A percentile compares a stretch with the other conserved stretches of the same genome.
These are phyloP conservation scores for Moricandia arvensis DNA, from an alignment of 345 rosid species.

Conservation along the genomic window DNA sequence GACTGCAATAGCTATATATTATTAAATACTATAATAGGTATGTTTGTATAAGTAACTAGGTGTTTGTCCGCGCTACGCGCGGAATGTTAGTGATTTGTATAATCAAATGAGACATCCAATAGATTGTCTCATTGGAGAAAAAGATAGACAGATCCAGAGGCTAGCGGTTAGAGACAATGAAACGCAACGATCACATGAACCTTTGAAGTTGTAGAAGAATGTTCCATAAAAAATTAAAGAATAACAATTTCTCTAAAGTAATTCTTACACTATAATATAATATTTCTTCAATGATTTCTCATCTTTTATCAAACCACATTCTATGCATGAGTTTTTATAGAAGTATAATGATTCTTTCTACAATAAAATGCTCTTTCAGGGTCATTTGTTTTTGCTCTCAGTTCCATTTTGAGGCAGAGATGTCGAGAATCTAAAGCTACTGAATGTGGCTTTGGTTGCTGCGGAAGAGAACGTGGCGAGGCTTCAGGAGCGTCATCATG, in stretches of 20 bases:
- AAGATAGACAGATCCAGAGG: conserved; percentile 90
- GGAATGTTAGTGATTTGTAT: too few species aligned
- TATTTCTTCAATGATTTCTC: background rate
- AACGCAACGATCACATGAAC: conserved; percentile 15
- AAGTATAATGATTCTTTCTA: conserved; percentile 30
- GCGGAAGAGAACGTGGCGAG: conserved; percentile 50
- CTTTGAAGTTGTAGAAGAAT: conserved; percentile 15
- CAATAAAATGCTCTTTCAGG: conserved; percentile 44
- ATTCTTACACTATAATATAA: conserved; percentile 8
- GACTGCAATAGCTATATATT: background rate
- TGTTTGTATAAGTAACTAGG: background rate
- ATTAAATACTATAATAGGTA: conserved; percentile 6
- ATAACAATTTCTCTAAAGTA: conserved; percentile 8
- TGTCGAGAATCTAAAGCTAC: conserved; percentile 46
- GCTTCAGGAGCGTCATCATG: conserved; percentile 56
- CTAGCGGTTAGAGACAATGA: conserved; percentile 52
- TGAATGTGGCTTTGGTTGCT: conserved; percentile 45
- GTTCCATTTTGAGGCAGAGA: conserved; percentile 39
- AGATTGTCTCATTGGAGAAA: conserved; percentile 74
- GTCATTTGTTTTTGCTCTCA: conserved; percentile 38
- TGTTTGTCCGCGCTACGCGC: too few species aligned
- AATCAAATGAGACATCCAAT: too few species aligned
- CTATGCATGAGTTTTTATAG: conserved; percentile 30
- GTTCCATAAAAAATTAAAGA: conserved; percentile 25
- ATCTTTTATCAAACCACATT: conserved; percentile 7